Base-by-base conservation (phyloP, 202 grass and related monocot genomes). In the Carex sylvatica region DNA sequence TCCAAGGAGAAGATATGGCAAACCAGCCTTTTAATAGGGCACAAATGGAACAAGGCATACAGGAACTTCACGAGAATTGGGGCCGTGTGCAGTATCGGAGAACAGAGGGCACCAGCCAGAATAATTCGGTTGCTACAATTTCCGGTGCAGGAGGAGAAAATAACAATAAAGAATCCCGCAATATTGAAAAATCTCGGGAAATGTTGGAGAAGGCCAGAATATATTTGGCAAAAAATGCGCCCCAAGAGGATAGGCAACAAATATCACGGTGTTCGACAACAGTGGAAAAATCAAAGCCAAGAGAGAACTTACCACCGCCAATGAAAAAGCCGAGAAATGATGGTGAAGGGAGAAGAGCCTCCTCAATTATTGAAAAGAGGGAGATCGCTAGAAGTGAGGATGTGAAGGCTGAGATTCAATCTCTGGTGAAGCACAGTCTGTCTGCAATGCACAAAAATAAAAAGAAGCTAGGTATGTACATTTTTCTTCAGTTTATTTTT, bases 321-420 rank as follows among this genome's bases (percentile, higher is more conserved):
- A 63, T 9, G 61, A 63, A 28, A 26, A 63, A 26, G 1, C 22
- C 22, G 2, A 65, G 26, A 65, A 9, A 24, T 15, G 14, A 33
- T 33, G 62, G 62, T 31, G 26, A 65, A 65, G 14, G 62, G 8
- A 42, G 16, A 70, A 35, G 18, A 20, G 36, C 35, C 2, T 10
- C 66, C 10, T 20, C 35, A n/a, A 11, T 6, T 42, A 69, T 19
- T 20, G 66, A 19, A 16, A 70, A 70, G 9, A 40, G 66, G 20
- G 36, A 44, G 7, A 0, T 0, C 5, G 36, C 4, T 5, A 5
- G 36, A 38, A 38, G 36, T 6, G 72, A 77, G 47, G 49, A 77
- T 53, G 72, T 12, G 28, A 77, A 77, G 46, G 28, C 24, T 77
- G 52, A 56, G 6, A 77, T 77, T 8, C 72, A 77, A 54, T 77